Conservation (phyloP, 257 asterid species). For the Nicotiana paniculata region DNA sequence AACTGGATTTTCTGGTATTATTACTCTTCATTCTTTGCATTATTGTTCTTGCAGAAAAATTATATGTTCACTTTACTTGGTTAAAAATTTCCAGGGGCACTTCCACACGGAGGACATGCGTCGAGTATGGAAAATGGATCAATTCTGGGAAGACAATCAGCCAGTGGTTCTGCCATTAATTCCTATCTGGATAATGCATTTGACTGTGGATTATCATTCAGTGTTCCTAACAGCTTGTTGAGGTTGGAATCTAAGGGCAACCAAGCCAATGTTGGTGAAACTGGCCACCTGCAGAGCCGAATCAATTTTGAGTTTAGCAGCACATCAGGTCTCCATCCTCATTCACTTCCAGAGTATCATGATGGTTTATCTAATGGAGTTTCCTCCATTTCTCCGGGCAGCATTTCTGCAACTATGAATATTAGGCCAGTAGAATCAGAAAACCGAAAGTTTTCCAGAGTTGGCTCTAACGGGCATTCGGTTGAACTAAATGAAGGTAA, state of each 20-base stretch:
- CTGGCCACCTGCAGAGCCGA: conserved; percentile 48
- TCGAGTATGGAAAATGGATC: conserved; percentile 44
- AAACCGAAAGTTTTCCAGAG: conserved; percentile 55
- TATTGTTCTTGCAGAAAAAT: conserved; percentile 13
- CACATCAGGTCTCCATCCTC: conserved; percentile 54
- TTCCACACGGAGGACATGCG: conserved; percentile 41
- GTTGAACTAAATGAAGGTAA: conserved; percentile 65
- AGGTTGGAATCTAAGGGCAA: conserved; percentile 53
- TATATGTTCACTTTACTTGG: conserved; percentile 12
- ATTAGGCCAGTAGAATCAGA: conserved; percentile 50
- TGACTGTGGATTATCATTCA: conserved; percentile 52
- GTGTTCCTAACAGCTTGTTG: conserved; percentile 55
- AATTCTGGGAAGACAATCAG: conserved; percentile 35
- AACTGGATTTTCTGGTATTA: conserved; percentile 73
- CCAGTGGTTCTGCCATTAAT: conserved; percentile 41
- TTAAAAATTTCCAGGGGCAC: conserved; percentile 40
- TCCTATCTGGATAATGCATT: conserved; percentile 51
- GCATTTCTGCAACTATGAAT: conserved; percentile 50
- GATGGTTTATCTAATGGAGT: conserved; percentile 59
- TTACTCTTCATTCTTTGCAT: conserved; percentile 8
- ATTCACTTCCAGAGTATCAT: conserved; percentile 74
- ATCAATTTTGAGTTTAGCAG: conserved; percentile 54
- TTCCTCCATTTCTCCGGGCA: conserved; percentile 61
- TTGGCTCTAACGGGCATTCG: conserved; percentile 49
- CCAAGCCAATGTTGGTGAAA: conserved; percentile 43